These are phyloP conservation scores for Solanum bulbocastanum DNA, from an alignment of 257 asterid genomes.

Conservation along the genomic window DNA sequence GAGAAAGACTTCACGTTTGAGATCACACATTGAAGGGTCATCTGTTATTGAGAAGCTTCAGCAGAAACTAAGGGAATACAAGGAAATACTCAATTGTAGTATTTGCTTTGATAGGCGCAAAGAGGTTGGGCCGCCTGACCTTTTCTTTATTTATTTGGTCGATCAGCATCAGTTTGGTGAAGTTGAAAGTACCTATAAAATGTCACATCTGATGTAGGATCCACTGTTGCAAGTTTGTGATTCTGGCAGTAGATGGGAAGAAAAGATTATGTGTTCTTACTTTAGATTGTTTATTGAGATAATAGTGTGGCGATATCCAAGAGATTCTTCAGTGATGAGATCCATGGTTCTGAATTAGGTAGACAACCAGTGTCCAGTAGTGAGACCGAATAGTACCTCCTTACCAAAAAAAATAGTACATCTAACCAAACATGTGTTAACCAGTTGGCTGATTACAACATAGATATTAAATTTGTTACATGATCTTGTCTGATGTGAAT, in stretches of 20 bases:
- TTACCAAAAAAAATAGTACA: neutral
- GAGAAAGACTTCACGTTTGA: constrained; percentile 50
- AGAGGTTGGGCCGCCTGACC: constrained; percentile 46
- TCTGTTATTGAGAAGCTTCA: constrained; percentile 65
- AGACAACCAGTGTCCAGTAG: neutral
- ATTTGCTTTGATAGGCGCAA: constrained; percentile 87
- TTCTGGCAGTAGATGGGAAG: neutral
- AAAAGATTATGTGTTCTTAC: neutral
- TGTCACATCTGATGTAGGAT: neutral
- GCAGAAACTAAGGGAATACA: constrained; percentile 75
- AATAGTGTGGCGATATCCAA: neutral
- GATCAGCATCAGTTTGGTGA: neutral
- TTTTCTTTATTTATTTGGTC: neutral
- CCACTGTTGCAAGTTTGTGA: neutral
- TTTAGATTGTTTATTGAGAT: neutral
- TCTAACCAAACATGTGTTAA: neutral
- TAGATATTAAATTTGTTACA: neutral
- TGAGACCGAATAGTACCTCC: neutral
- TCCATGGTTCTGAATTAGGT: neutral
- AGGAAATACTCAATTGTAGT: constrained; percentile 80
- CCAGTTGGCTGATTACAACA: neutral
- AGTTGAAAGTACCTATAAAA: neutral
- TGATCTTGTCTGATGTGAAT: neutral
- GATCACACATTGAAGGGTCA: constrained; percentile 49
- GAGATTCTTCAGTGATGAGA: neutral